Evolutionary conservation across 306 rosid genomes (phyloP), one percentile per base, ranked within the genome.

Genomic region (Macrotyloma uniflorum): DNA sequence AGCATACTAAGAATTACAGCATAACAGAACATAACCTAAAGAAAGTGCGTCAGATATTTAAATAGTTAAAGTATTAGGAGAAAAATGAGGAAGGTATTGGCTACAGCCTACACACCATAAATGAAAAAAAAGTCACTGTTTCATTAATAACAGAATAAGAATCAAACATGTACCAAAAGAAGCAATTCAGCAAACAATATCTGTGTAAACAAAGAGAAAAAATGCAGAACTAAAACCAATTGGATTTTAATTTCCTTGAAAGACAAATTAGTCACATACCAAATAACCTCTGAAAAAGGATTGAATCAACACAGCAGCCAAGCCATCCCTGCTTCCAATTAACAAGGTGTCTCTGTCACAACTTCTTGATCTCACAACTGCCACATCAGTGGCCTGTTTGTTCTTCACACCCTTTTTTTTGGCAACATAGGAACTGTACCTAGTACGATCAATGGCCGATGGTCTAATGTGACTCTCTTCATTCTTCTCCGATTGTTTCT

Each of bases 221-320:
- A 18, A 7, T 42, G 12, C 18, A 40, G 7, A n/a, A 28, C 35
- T 30, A 33, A 43, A 26, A 59, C 47, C 18, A 68, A 49, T 82
- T 47, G 18, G 10, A 38, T 22, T 61, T 15, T 16, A 63, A 9
- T 3, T 16, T 76, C 3, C 36, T 36, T 45, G 36, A 19, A 45
- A 68, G 9, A 59, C 3, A 26, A 68, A 65, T 28, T 28, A 11
- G 24, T 32, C 6, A 87, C 80, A 53, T 86, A 95, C 98, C 94
- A 96, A 83, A 77, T 77, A 88, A 24, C 99, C 97, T 78, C 98
- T 88, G 81, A 96, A 96, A 45, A 88, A 83, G 49, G 91, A 79
- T 69, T 96, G 99, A 68, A 93, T 93, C 87, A 78, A 88, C 19
- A 84, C 50, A 10, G 93, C 97, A 49, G 94, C 98, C 86, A 61